These are phyloP conservation scores for Rostrohypoxylon terebratum DNA, from an alignment of 495 filamentous ascomycete species.

Conservation along the genomic window DNA sequence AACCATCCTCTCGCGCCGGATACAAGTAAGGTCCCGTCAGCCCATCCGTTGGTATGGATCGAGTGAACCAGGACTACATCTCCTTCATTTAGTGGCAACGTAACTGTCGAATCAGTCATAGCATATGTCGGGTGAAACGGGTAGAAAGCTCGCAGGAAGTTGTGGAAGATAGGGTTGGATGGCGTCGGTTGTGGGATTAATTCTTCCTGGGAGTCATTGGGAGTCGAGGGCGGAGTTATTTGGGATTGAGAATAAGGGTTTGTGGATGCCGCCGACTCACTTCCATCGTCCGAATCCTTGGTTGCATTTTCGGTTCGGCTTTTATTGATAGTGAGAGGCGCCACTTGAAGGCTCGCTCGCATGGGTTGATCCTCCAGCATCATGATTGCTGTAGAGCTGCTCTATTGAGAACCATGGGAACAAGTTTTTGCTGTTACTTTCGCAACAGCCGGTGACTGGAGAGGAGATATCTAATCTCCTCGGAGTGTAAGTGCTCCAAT, in stretches of 20 bases:
- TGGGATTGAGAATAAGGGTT: conserved; percentile 63
- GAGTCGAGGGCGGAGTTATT: conserved; percentile 81
- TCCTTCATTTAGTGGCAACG: conserved; percentile 85
- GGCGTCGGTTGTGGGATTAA: conserved; percentile 61
- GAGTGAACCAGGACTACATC: conserved; percentile 96
- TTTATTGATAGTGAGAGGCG: conserved; percentile 80
- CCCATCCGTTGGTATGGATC: conserved; percentile 98
- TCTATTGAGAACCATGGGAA: conserved; percentile 56
- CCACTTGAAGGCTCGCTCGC: conserved; percentile 74
- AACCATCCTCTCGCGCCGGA: conserved; percentile 94
- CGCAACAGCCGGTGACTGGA: conserved; percentile 42
- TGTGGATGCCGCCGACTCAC: conserved; percentile 52
- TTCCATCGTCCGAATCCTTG: conserved; percentile 54
- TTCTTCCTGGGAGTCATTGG: conserved; percentile 70
- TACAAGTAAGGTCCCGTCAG: conserved; percentile 92
- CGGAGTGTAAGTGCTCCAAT: conserved; percentile 5
- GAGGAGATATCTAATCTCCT: conserved; percentile 34
- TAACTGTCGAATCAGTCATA: conserved; percentile 79
- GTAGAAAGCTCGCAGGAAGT: conserved; percentile 96
- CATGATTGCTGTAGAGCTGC: conserved; percentile 55
- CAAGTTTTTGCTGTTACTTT: conserved; percentile 38
- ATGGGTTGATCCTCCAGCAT: conserved; percentile 63
- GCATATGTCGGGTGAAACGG: conserved; percentile 85
- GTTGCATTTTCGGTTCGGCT: conserved; percentile 62
- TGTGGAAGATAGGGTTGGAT: conserved; percentile 80